phyloP scores from a whole-genome alignment of 179 eudicot genomes.

The Patellifolia procumbens region DNA sequence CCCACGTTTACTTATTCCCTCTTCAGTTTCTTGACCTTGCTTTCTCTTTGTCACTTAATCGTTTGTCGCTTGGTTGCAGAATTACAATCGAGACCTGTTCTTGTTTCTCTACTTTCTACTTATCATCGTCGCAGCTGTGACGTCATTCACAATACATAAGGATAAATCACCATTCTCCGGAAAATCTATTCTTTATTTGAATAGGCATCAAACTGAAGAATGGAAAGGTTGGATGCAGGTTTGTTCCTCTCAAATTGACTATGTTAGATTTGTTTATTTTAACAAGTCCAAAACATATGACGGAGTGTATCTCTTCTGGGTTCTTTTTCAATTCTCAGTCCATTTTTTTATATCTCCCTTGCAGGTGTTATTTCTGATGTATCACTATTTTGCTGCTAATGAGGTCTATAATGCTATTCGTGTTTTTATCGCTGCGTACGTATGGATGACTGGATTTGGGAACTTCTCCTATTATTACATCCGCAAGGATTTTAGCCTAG shows the following conservation, averaged over 20 bases:
- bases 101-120: conserved; percentile 84
- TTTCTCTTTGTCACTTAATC: conserved; percentile 15
- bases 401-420: conserved; percentile 94
- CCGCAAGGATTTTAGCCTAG: conserved; percentile 90
- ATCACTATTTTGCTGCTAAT: conserved; percentile 91
- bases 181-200: conserved; percentile 72
- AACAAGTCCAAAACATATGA: neutral
- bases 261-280: neutral
- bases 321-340: conserved; percentile 26
- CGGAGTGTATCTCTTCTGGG: neutral
- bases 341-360: conserved; percentile 1
- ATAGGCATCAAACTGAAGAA: conserved; percentile 97
- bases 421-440: conserved; percentile 86
- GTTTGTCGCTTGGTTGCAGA: conserved; percentile 51
- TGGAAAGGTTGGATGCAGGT: conserved; percentile 99
- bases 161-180: conserved; percentile 83
- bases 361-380: conserved; percentile 89
- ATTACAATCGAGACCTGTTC: conserved; percentile 89
- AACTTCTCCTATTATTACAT: conserved; percentile 96
- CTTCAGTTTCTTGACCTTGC: neutral
- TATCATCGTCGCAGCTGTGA: conserved; percentile 70
- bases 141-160: conserved; percentile 82
- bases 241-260: conserved; percentile 10
- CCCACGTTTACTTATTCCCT: neutral
- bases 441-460: conserved; percentile 99